Evolutionary conservation across 1,139 yeast genomes (phyloP), one percentile per base, ranked within the genome.

Genomic region (Saccharomyces hybrid): DNA sequence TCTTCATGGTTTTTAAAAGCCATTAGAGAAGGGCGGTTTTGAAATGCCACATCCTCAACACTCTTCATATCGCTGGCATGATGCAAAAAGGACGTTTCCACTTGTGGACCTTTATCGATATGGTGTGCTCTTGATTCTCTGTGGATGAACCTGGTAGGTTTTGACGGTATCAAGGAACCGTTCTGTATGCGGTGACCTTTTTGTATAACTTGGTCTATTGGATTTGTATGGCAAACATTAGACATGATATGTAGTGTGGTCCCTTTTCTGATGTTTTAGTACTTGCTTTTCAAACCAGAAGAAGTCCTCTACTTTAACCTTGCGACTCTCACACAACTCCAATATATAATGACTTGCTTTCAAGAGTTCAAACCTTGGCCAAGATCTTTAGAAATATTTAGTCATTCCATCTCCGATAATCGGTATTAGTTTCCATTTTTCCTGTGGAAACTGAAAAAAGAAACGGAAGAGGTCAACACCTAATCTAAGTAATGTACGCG

Each of bases 181-280:
- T 32, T 32, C 9, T 32, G 38, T 32, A 32, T 49, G 42, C 47
- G 52, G n/a, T 59, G 63, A 19, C 55, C 55, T 27, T 62, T 60
- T 9, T 41, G 47, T 47, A 55, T 56, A 29, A 62, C 53, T 55
- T 59, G 59, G n/a, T 58, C 53, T 47, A 62, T 47, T 5, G 64
- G 61, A 53, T 57, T 59, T 7, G 54, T 53, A 42, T 55, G 63
- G 49, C 65, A 62, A 34, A 51, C 47, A 2, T 60, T 27, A 11
- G 52, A 31, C 53, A 46, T 49, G 5, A 16, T 34, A 44, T 2
- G 23, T 28, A n/a, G 7, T 25, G 25, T 19, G 19, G n/a, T 14
- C 4, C 29, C 46, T 19, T 27, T 19, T 28, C 25, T 19, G 3
- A 42, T 23, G n/a, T 2, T 49, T 25, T 27, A 5, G 19, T 14